Evolutionary conservation across 352 stramenopile genomes (phyloP).

Genomic region (Lagenidium giganteum): DNA sequence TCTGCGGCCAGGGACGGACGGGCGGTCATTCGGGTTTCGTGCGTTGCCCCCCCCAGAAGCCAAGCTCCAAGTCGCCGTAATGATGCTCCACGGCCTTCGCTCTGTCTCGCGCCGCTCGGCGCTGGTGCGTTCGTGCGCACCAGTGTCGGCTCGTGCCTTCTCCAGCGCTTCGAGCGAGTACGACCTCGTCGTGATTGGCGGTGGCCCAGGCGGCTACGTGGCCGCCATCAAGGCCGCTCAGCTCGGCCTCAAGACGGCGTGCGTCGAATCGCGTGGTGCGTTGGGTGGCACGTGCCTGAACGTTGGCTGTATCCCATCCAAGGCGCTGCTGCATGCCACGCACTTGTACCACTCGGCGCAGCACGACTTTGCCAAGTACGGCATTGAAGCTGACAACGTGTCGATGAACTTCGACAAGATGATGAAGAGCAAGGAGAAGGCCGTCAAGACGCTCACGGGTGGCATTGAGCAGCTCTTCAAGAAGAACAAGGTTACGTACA

Average conservation of each 20-base stretch:
- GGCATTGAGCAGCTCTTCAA: conserved; percentile 99
- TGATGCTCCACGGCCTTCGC: conserved; percentile 27
- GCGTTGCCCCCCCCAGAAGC: no score
- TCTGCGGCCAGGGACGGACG: no score
- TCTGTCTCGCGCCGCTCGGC: conserved; percentile 35
- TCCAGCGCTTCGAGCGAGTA: conserved; percentile 48
- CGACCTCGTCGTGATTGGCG: conserved; percentile 90
- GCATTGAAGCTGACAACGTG: conserved; percentile 89
- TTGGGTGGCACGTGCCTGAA: conserved; percentile 98
- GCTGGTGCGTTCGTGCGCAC: conserved; percentile 10
- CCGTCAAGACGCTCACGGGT: conserved; percentile 91
- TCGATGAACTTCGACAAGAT: conserved; percentile 95
- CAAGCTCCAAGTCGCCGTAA: no score
- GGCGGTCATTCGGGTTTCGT: no score
- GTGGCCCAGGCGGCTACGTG: conserved; percentile 97
- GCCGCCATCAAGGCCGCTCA: conserved; percentile 98
- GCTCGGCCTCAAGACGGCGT: conserved; percentile 97
- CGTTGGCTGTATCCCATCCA: conserved; percentile 99
- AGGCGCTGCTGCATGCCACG: conserved; percentile 94
- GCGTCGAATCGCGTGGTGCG: conserved; percentile 94
- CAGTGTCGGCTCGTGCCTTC: conserved; percentile 47
- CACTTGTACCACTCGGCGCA: conserved; percentile 97
- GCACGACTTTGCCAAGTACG: conserved; percentile 95
- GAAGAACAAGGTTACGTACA: conserved; percentile 99
- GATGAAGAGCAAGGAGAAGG: conserved; percentile 95